Evolutionary conservation across 495 filamentous ascomycete species (phyloP), one percentile per base, ranked within the genome.

Genomic region (Penicillium dipodomyicola): DNA sequence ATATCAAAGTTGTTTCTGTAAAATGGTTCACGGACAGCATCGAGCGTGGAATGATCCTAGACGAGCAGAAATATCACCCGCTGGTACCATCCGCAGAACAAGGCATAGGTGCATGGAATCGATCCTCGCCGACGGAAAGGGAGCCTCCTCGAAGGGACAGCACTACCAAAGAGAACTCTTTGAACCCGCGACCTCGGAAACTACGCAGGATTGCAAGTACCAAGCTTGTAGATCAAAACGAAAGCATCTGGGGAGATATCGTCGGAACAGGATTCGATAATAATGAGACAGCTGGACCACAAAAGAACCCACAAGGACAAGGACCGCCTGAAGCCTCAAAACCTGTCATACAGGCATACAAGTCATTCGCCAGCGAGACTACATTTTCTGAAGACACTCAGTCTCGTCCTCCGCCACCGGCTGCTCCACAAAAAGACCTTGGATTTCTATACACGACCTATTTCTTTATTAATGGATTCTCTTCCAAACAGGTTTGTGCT

Each of bases 21-120:
- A 88, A 96, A 68, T 98, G 94, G 94, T 79, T 97, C 44, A 72
- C 82, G 25, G 86, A 97, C 57, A 92, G 92, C 65, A 60, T 94
- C 52, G 85, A 90, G 62, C 84, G 94, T 52, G 95, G 94, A n/a
- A 92, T 98, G 91, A 87, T 89, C 3, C 77, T 98, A 22, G 88
- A 96, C 30, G 95, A 96, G 65, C 77, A 77, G 11, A 82, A 82
- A 55, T 98, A 96, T 68, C 84, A 94, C 67, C 92, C 90, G 2
- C 70, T 75, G 32, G 57, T 92, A 11, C 84, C 90, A 7, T 45
- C 59, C 11, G 84, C 87, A 59, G 76, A 90, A 64, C 84, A 90
- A 63, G 94, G 94, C 0, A 74, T 76, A 8, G 89, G 86, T 6
- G 93, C 94, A 49, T 95, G 90, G 88, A 81, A 83, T 61, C 80